Base-by-base conservation (phyloP, 2,329 filamentous ascomycete species). In the Talaromyces verruculosus region DNA sequence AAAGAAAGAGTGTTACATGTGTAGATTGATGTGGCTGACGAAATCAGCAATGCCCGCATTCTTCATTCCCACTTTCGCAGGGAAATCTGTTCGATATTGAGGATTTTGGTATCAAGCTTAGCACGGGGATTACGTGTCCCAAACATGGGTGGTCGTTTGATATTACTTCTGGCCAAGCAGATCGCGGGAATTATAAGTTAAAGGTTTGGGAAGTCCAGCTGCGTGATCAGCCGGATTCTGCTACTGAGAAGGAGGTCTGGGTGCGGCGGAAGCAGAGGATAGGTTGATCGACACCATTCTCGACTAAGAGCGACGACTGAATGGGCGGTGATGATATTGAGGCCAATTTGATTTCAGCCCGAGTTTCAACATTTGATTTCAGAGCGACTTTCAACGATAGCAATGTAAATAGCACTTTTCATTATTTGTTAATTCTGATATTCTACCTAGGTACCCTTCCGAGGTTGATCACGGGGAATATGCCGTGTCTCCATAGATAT, bases 131-230 rank as follows among this genome's bases (percentile, higher is more conserved):
- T 3, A 84, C 82, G 0, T 91, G 89, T 73, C 87, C 88, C 0
- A 90, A 90, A 68, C 89, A 91, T 68, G 85, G 82, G 4, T 91
- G 89, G 89, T 88, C 87, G 0, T 91, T 91, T 74, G 89, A 91
- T 72, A 71, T 91, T 2, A 85, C 87, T 62, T 85, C 88, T 0
- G 89, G 89, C 0, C 80, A 80, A 70, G 83, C 82, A 0, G 89
- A 91, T 72, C 83, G 88, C 0, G 88, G 84, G 0, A 84, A 77
- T 55, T 91, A 91, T 71, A 84, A 79, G 67, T 78, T 91, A 10
- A 83, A 83, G 25, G 76, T 88, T 0, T 91, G 88, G 87, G 88
- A 91, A 68, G 83, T 89, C 0, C 81, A 91, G 67, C 62, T 88
- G 10, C 80, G 86, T 53, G 71, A 75, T 13, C 60, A 64, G 1